phyloP scores from a whole-genome alignment of 75 land plant genomes.

The Cunninghamia lanceolata region DNA sequence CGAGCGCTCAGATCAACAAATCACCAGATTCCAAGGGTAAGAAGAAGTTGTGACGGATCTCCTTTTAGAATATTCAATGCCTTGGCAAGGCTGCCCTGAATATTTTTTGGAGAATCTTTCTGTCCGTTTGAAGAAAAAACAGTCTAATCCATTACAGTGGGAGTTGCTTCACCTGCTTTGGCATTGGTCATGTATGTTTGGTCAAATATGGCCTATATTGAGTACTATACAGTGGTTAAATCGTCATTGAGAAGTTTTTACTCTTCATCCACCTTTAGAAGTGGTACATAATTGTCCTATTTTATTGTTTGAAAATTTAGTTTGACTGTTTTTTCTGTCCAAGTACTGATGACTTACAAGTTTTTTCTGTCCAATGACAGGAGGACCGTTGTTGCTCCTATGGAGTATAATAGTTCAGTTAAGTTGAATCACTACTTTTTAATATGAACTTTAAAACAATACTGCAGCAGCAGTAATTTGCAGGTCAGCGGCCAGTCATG shows the following conservation, averaged over 20 bases:
- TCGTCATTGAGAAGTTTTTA: too few relatives aligned
- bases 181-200: background rate
- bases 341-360: too few relatives aligned
- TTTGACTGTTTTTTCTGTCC: too few relatives aligned
- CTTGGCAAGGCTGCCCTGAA: background rate
- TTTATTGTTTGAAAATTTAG: background rate
- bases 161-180: background rate
- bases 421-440: background rate
- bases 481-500: background rate
- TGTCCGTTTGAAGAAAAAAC: background rate
- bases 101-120: background rate
- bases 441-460: background rate
- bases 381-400: background rate
- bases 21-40: background rate
- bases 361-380: too few relatives aligned
- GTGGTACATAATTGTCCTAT: too few relatives aligned
- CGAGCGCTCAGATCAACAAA: background rate
- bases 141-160: background rate
- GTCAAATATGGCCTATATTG: too few relatives aligned
- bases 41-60: too few relatives aligned
- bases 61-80: too few relatives aligned
- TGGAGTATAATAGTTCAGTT: background rate
- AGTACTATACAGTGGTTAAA: too few relatives aligned
- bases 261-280: too few relatives aligned
- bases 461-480: background rate